Evolutionary conservation across 345 rosid genomes (phyloP), one percentile per base, ranked within the genome.

Genomic region (Capsella bursapastoris): DNA sequence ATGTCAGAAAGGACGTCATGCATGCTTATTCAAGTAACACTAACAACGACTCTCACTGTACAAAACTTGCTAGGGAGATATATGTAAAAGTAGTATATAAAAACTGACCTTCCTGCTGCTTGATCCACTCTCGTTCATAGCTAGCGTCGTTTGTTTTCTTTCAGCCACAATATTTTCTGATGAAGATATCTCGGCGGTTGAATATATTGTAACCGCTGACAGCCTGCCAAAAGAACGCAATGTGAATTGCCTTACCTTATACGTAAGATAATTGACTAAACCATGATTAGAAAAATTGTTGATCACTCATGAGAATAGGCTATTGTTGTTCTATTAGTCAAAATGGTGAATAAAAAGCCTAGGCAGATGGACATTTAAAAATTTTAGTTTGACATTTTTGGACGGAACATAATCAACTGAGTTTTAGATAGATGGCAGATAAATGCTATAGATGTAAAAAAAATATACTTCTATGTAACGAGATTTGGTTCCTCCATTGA

Each of bases 101-200:
- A 74, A 62, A 76, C 84, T 71, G 43, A 91, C 99, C 99, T 88
- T 90, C 79, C 80, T 79, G 87, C 89, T 84, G 70, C 89, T 83
- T 67, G 91, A 80, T 70, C 89, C 92, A 81, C 44, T 83, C 78
- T 85, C 93, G 64, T 82, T 88, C 25, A 89, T 74, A 61, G 94
- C 83, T 78, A 87, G 86, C 59, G 88, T 84, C 15, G 84, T 50
- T 70, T 86, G 88, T 71, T 84, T 83, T 70, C 66, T 74, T 74
- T 90, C 98, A 78, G 84, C 83, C 68, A 84, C 75, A 55, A 88
- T 86, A 81, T 85, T 92, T 81, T 90, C 99, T 18, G 87, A 96
- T 14, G 87, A 84, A 59, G 97, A 92, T 62, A 78, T 70, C 62
- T 89, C 88, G n/a, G 78, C 80, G 57, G 83, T 61, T 29, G 90